Base-by-base conservation (phyloP, 345 rosid genomes). In the Dimocarpus longan region DNA sequence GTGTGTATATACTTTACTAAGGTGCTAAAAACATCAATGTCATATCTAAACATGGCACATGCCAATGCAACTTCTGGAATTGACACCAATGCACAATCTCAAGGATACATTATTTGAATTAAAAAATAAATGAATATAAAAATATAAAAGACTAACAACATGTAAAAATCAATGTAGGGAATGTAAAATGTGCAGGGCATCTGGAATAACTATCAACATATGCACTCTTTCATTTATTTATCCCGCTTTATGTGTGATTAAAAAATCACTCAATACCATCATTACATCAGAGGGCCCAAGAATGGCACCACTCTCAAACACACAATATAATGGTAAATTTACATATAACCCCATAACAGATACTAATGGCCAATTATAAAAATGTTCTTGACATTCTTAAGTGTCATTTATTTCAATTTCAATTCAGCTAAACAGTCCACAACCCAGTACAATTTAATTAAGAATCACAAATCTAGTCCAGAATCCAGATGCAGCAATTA, bases 161-260 rank as follows among this genome's bases (percentile, higher is more conserved):
- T 28, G 7, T 21, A 22, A n/a, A 18, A 52, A 40, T 32, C 26
- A 6, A 15, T 60, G 16, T n/a, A 39, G 39, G n/a, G 37, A 28
- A 70, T 18, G 8, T 22, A 24, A 70, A 70, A 44, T 69, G 59
- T 70, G 59, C 48, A 19, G 52, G 32, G 21, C 6, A 70, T 0
- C 39, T 11, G 73, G 11, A 22, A 46, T 24, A 70, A 70, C 16
- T 68, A 43, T 44, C 56, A 44, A 43, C 28, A 42, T n/a, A 28
- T 67, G n/a, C 39, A 44, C 39, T 70, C 40, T 70, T 44, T 70
- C 59, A 70, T 46, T 68, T 28, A 70, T 70, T 43, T 70, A 24
- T 70, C 32, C 54, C 39, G 5, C 26, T 52, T 54, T 7, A 19
- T 10, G 18, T 28, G 19, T 8, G 44, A 71, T 24, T 32, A 18